phyloP scores from a whole-genome alignment of 2,329 filamentous ascomycete genomes.

The Allantophomopsis cytisporea region DNA sequence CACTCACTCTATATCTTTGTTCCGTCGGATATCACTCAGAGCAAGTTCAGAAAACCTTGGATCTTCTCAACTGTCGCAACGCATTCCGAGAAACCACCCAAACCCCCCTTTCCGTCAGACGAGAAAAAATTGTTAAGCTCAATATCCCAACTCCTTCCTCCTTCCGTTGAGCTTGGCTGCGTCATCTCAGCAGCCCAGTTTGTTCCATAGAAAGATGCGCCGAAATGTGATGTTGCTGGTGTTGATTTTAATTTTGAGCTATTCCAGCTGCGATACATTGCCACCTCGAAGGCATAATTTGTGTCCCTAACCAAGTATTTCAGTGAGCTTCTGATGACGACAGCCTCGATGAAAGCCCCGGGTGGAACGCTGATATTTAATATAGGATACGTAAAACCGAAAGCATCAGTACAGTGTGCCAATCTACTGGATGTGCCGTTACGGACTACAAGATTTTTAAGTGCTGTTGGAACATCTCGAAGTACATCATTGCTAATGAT shows the following conservation, averaged over 20 bases:
- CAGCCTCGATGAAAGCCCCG: conserved; percentile 7
- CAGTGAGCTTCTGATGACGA: conserved; percentile 11
- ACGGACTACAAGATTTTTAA: background rate
- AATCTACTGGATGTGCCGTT: too few species aligned
- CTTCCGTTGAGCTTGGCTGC: too few species aligned
- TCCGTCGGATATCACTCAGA: too few species aligned
- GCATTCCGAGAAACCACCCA: background rate
- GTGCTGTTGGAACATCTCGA: conserved; percentile 4
- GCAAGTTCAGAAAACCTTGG: too few species aligned
- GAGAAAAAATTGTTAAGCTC: conserved; percentile 11
- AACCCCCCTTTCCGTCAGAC: background rate
- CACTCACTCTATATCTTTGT: too few species aligned
- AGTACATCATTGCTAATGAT: conserved; percentile 14
- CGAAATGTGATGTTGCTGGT: conserved; percentile 2
- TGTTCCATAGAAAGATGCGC: conserved; percentile 14
- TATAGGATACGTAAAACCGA: conserved; percentile 12
- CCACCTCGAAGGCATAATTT: conserved; percentile 14
- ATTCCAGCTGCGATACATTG: conserved; percentile 15
- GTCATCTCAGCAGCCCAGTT: conserved; percentile 9
- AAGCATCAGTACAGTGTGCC: conserved; percentile 5
- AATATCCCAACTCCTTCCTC: conserved; percentile 4
- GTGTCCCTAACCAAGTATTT: conserved; percentile 10
- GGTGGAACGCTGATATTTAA: conserved; percentile 4
- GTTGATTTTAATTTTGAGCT: background rate
- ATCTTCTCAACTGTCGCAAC: background rate